phyloP scores from a whole-genome alignment of 1,139 yeast species.

The Pichia sp. region DNA sequence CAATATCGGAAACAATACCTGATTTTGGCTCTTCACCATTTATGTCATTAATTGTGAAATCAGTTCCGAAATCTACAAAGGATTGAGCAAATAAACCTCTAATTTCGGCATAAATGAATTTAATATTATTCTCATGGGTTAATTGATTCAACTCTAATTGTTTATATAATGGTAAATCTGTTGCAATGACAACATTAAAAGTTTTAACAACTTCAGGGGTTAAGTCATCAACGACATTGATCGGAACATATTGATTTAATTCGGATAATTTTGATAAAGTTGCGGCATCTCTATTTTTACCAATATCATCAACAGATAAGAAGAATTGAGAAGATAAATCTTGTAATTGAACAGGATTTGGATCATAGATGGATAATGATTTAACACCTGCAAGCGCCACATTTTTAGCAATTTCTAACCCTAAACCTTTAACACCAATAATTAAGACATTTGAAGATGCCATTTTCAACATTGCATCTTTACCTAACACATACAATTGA shows the following conservation, averaged over 20 bases:
- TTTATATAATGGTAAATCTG: slow-evolving; percentile 67
- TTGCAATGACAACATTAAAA: slow-evolving; percentile 78
- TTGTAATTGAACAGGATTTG: slow-evolving; percentile 53
- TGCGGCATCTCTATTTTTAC: slow-evolving; percentile 67
- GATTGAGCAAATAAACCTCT: slow-evolving; percentile 85
- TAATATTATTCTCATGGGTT: slow-evolving; percentile 68
- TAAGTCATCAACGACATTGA: slow-evolving; percentile 56
- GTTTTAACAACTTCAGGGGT: slow-evolving; percentile 44
- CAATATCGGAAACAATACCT: slow-evolving; percentile 87
- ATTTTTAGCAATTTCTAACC: slow-evolving; percentile 93
- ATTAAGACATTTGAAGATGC: slow-evolving; percentile 84
- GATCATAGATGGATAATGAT: slow-evolving; percentile 83
- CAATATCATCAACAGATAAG: slow-evolving; percentile 62
- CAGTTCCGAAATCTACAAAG: slow-evolving; percentile 84
- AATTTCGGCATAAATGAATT: slow-evolving; percentile 74
- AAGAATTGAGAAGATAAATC: slow-evolving; percentile 92
- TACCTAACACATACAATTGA: slow-evolving; percentile 88
- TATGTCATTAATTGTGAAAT: slow-evolving; percentile 72
- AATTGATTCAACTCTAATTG: slow-evolving; percentile 69
- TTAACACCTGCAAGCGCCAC: slow-evolving; percentile 97
- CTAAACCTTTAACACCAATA: slow-evolving; percentile 85
- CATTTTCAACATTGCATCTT: slow-evolving; percentile 97
- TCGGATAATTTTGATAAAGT: slow-evolving; percentile 66
- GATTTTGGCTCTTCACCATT: slow-evolving; percentile 88
- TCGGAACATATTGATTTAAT: slow-evolving; percentile 84